Conservation (phyloP, 1,284 basidiomycete species). For the Cutaneotrichosporon cyanovorans region DNA sequence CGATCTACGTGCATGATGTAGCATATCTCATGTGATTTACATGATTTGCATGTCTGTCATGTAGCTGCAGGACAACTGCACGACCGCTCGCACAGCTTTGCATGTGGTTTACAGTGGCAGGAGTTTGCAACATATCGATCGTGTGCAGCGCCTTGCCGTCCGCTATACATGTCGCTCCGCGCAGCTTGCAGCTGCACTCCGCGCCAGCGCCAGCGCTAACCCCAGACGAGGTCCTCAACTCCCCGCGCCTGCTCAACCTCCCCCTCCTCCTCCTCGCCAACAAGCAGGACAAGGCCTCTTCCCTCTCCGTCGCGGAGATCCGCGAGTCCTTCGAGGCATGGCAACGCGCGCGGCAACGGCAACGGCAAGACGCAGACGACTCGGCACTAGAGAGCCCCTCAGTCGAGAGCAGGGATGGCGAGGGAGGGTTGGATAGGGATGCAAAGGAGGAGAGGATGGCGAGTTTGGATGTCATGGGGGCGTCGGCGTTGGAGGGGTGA, state of each 20-base stretch:
- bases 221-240: slow-evolving; percentile 73
- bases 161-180: too few relatives aligned
- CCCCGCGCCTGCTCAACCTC: slow-evolving; percentile 76
- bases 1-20: too few relatives aligned
- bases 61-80: too few relatives aligned
- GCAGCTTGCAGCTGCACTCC: too few relatives aligned
- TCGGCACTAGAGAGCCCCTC: too few relatives aligned
- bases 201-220: slow-evolving; percentile 1
- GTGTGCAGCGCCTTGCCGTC: too few relatives aligned
- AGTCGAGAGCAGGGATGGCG: too few relatives aligned
- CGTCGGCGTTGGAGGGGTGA: slow-evolving; percentile 81
- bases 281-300: slow-evolving; percentile 75
- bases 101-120: too few relatives aligned
- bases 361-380: neutral
- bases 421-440: slow-evolving; percentile 40
- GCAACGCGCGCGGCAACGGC: slow-evolving; percentile 39
- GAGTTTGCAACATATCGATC: too few relatives aligned
- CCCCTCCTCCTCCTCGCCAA: slow-evolving; percentile 83
- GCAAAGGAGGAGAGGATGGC: slow-evolving; percentile 50
- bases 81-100: too few relatives aligned
- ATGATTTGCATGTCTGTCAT: too few relatives aligned
- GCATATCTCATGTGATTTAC: too few relatives aligned
- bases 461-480: slow-evolving; percentile 82
- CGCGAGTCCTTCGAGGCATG: slow-evolving; percentile 82
- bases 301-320: slow-evolving; percentile 78